These are phyloP conservation scores for Schrenkiella parvula DNA, from an alignment of 345 rosid species.

Conservation along the genomic window DNA sequence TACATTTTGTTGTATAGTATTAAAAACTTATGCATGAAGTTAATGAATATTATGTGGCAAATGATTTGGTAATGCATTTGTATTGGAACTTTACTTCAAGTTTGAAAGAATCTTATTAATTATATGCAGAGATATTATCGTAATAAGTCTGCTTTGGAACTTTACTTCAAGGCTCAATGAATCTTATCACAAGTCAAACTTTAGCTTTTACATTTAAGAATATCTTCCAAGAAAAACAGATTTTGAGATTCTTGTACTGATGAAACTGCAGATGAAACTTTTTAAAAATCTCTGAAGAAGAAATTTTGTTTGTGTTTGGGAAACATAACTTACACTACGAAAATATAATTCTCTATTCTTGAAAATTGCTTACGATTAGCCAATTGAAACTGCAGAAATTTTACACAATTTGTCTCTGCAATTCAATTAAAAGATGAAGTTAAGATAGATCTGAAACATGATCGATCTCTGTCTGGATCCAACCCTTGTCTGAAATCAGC, in stretches of 20 bases:
- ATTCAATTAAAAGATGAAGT: background rate
- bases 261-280: background rate
- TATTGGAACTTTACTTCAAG: constrained; percentile 20
- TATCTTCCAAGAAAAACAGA: background rate
- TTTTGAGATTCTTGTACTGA: background rate
- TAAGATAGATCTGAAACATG: background rate
- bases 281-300: background rate
- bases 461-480: background rate
- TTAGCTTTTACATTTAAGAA: background rate
- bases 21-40: constrained; percentile 5
- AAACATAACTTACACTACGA: background rate
- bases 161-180: constrained; percentile 12
- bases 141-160: constrained; percentile 9
- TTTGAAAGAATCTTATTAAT: constrained; percentile 1
- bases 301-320: background rate
- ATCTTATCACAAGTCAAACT: constrained; percentile 23
- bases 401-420: background rate
- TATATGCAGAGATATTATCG: background rate
- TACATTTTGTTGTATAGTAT: background rate
- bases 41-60: constrained; percentile 13
- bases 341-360: background rate
- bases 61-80: constrained; percentile 12
- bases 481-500: background rate
- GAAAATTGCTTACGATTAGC: background rate
- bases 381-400: background rate